phyloP scores from a whole-genome alignment of 257 asterid genomes.

The Lithospermum erythrorhizon region DNA sequence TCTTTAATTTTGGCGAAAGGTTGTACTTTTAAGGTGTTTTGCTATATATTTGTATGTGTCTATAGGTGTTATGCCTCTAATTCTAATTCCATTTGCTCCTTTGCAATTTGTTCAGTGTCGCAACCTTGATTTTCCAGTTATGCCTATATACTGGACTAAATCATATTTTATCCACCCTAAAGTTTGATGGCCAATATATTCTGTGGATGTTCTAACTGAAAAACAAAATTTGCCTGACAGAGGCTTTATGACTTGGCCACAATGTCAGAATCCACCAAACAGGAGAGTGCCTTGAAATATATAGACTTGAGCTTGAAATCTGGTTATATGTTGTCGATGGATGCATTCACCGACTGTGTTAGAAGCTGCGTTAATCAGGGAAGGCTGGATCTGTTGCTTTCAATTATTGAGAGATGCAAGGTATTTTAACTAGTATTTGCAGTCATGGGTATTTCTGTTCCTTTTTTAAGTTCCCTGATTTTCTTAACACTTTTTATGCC shows the following conservation, averaged over 20 bases:
- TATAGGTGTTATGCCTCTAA: too few species aligned
- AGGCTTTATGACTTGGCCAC: constrained; percentile 72
- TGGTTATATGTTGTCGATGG: constrained; percentile 53
- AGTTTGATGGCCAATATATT: constrained; percentile 17
- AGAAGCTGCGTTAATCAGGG: constrained; percentile 28
- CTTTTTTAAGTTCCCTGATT: constrained; percentile 7
- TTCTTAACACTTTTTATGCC: constrained; percentile 17
- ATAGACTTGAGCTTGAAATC: constrained; percentile 52
- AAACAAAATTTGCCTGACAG: constrained; percentile 54
- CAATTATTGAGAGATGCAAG: constrained; percentile 86
- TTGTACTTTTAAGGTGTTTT: too few species aligned
- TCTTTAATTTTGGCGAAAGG: too few species aligned
- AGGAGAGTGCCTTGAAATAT: constrained; percentile 58
- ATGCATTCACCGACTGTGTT: constrained; percentile 45
- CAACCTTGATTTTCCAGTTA: background rate
- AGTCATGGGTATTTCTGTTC: constrained; percentile 5
- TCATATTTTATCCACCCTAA: constrained; percentile 10
- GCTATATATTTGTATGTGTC: too few species aligned
- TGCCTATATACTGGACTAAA: background rate
- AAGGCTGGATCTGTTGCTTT: constrained; percentile 57
- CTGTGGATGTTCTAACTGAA: constrained; percentile 69
- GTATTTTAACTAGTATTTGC: constrained; percentile 26
- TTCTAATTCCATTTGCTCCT: too few species aligned
- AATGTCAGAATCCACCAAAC: too few species aligned
- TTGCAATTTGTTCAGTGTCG: too few species aligned